Evolutionary conservation across 805 yeast species (phyloP), one percentile per base, ranked within the genome.

Genomic region (Barnettozyma vustinii): DNA sequence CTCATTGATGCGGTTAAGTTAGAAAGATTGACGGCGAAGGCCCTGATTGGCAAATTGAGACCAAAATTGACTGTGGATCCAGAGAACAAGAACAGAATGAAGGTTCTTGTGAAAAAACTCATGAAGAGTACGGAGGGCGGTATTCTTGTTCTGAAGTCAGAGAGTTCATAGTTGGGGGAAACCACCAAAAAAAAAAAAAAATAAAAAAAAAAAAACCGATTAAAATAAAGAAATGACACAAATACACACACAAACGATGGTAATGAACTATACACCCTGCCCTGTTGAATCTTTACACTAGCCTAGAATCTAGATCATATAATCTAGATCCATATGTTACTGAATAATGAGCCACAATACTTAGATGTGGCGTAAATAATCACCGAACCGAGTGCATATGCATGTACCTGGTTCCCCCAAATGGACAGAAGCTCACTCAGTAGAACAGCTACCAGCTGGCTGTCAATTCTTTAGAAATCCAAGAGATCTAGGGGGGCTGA

Each of bases 61-160:
- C 72, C 73, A 45, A 84, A 85, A 59, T 78, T 88, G 46, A 75
- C 73, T 44, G 74, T 76, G 47, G 84, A 84, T 63, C 78, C 79
- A 32, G 84, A 78, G 47, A 84, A 86, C 64, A 81, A 76, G 56
- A 74, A 69, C 37, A 71, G 83, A 46, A 74, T 88, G 55, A 83
- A 81, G 58, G 64, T 64, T 27, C 73, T 80, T 43, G 80, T 83
- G 20, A 78, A 76, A 61, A 80, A 74, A 59, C 70, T 81, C 46
- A 77, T 84, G 48, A 79, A 71, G 59, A 72, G 78, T 53, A 40
- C 43, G 10, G 74, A 71, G 32, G 62, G 62, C 33, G 68, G 68
- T 3, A 55, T 47, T 40, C 46, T 66, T 21, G 67, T 63, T 19
- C 54, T 57, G 35, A 61, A 46, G 32, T 20, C 19, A 33, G 32